Base-by-base conservation (phyloP, 306 rosid genomes). In the Mimosa bimucronata region DNA sequence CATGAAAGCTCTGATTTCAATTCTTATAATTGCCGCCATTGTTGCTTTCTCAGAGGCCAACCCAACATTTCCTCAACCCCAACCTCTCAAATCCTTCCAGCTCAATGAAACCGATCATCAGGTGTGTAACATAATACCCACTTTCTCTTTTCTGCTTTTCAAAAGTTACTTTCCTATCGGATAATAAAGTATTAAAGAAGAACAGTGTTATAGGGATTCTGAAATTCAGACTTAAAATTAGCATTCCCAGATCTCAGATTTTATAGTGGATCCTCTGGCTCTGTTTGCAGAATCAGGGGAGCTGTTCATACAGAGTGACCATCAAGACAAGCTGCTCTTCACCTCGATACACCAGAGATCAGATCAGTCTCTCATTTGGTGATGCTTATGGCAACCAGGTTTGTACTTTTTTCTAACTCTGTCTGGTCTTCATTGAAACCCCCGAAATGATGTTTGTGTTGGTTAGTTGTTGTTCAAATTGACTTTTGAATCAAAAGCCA, bases 381-480 rank as follows among this genome's bases (percentile, higher is more conserved):
- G 98, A 94, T 77, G 97, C 93, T 52, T 85, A 89, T 77, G 98
- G 98, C 71, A 87, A 92, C 79, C 94, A 92, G 98, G 98, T 94
- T 50, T 0, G 37, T 44, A 40, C 42, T 83, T 48, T 19, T 88
- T 72, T 45, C 34, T 6, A 64, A 64, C 46, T 42, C 3, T 42
- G 10, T 42, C 11, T 42, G 46, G 12, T 2, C 3, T 42, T 42
- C 9, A 42, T 42, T 42, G 46, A 9, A 42, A 10, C 12, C 46
- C 10, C 46, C 46, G 11, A 42, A 42, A 42, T 42, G 46, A 42
- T 42, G 11, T 42, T 10, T 42, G 46, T 2, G 12, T 34, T 34
- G 5, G 46, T 42, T 42, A 42, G 46, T 6, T 42, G 9, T 42
- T 42, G 46, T 10, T 42, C 37, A 34, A 34, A 34, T 34, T 34